These are phyloP conservation scores for Ceratobasidium sp. DNA, from an alignment of 1,284 basidiomycete genomes.

Conservation along the genomic window DNA sequence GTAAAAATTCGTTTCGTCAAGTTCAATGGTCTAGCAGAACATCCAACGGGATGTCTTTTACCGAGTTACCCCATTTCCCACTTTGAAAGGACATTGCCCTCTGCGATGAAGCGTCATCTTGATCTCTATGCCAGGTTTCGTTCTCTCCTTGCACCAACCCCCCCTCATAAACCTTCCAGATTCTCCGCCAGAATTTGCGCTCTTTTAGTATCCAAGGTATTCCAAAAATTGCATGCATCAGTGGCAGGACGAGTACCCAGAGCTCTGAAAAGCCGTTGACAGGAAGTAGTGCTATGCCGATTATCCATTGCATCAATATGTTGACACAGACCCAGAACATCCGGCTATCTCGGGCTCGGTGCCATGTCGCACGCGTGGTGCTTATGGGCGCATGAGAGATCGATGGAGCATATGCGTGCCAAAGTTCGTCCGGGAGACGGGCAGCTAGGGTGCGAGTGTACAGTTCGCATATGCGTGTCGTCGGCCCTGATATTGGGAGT, in stretches of 20 bases:
- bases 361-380: slow-evolving; percentile 12
- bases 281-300: slow-evolving; percentile 5
- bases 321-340: slow-evolving; percentile 24
- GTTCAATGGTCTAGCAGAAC: background rate
- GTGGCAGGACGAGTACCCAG: slow-evolving; percentile 23
- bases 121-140: slow-evolving; percentile 4
- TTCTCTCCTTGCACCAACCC: slow-evolving; percentile 13
- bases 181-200: slow-evolving; percentile 26
- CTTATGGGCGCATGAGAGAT: slow-evolving; percentile 12
- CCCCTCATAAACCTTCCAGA: slow-evolving; percentile 37
- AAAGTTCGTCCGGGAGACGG: slow-evolving; percentile 35
- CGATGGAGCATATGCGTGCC: slow-evolving; percentile 32
- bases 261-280: background rate
- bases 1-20: slow-evolving; percentile 1
- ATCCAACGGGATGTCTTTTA: background rate
- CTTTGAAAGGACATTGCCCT: slow-evolving; percentile 1
- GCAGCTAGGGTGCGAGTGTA: slow-evolving; percentile 11
- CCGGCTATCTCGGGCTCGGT: slow-evolving; percentile 27
- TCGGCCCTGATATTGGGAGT: slow-evolving; percentile 13
- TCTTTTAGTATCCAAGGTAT: slow-evolving; percentile 27
- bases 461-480: slow-evolving; percentile 1
- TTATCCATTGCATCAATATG: slow-evolving; percentile 20
- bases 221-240: background rate
- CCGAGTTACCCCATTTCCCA: background rate
- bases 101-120: background rate